Evolutionary conservation across 2,329 filamentous ascomycete species (phyloP).

Genomic region (Pestalotiopsis sp.): DNA sequence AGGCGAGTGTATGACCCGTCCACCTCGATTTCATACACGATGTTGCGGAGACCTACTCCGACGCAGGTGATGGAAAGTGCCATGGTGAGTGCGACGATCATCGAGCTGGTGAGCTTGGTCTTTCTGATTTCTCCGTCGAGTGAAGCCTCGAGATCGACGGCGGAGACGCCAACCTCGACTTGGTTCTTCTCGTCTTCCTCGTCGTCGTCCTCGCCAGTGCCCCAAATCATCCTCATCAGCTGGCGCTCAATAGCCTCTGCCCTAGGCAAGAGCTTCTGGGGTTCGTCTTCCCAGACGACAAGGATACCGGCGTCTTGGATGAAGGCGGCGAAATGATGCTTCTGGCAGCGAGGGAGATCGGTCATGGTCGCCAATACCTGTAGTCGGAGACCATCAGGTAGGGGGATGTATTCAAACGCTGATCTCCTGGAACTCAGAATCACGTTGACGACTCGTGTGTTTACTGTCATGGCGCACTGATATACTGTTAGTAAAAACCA

Average conservation of each 20-base stretch:
- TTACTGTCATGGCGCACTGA: conserved; percentile 65
- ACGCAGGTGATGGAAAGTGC: conserved; percentile 52
- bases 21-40: conserved; percentile 54
- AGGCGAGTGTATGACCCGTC: conserved; percentile 56
- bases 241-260: conserved; percentile 51
- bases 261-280: conserved; percentile 53
- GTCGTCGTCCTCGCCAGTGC: conserved; percentile 40
- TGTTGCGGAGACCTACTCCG: conserved; percentile 54
- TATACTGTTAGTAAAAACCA: not conserved
- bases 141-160: conserved; percentile 39
- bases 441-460: conserved; percentile 62
- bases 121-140: conserved; percentile 42
- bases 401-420: conserved; percentile 55
- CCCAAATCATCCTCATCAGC: conserved; percentile 61
- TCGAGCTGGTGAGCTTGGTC: conserved; percentile 55
- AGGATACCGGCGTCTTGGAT: conserved; percentile 57
- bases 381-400: conserved; percentile 57
- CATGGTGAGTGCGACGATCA: conserved; percentile 53
- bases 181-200: conserved; percentile 30
- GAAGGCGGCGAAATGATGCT: conserved; percentile 67
- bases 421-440: conserved; percentile 48
- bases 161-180: conserved; percentile 42
- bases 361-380: conserved; percentile 61
- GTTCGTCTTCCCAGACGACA: conserved; percentile 66
- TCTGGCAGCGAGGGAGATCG: conserved; percentile 58